A percentile compares a stretch with the other conserved stretches of the same genome.
Conservation (phyloP, 306 rosid genomes). For the Mucuna pruriens region DNA sequence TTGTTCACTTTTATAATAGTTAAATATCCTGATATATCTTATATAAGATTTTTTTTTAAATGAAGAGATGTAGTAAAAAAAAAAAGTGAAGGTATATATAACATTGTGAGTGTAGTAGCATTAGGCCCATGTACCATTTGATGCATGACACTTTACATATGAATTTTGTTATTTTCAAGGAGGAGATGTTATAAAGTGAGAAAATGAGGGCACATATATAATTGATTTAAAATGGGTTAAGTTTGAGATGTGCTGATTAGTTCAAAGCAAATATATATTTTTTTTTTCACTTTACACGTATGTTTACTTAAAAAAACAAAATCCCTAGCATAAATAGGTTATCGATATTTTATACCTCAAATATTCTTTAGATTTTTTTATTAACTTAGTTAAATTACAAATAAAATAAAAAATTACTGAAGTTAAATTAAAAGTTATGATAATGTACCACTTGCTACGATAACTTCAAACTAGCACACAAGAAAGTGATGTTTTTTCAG, state of each 20-base stretch:
- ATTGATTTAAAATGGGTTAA: neutral
- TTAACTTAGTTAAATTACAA: too few species aligned
- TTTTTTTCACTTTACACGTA: neutral
- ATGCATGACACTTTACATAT: neutral
- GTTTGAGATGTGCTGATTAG: neutral
- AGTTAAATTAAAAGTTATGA: too few species aligned
- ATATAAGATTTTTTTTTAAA: too few species aligned
- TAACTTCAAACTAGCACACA: too few species aligned
- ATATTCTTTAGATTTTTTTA: too few species aligned
- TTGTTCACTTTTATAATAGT: too few species aligned
- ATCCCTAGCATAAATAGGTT: neutral
- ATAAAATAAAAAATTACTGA: too few species aligned
- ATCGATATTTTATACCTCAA: too few species aligned
- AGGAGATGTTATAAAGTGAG: neutral
- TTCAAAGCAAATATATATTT: neutral
- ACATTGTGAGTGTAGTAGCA: neutral
- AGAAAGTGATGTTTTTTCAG: too few species aligned
- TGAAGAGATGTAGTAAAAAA: neutral
- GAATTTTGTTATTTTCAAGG: neutral
- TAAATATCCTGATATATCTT: too few species aligned
- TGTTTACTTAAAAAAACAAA: too few species aligned
- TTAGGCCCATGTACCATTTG: neutral
- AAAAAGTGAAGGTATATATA: neutral
- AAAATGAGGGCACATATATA: neutral
- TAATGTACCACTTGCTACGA: too few species aligned